A percentile compares a stretch with the other conserved stretches of the same genome.
These are phyloP conservation scores for Acer campestre DNA, from an alignment of 345 rosid species.

Conservation along the genomic window DNA sequence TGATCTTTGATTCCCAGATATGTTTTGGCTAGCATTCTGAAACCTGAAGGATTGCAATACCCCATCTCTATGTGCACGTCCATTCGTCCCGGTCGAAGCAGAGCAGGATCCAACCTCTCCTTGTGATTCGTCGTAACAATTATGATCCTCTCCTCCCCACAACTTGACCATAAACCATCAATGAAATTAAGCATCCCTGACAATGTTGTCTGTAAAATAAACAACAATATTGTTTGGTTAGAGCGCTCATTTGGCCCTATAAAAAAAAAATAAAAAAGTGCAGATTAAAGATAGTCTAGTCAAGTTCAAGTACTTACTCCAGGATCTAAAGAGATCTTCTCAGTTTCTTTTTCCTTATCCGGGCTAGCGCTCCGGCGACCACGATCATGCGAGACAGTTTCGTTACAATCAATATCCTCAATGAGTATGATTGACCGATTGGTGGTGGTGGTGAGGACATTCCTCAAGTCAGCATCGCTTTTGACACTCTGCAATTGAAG, in stretches of 20 bases:
- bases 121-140: conserved; percentile 27
- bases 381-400: neutral
- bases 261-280: neutral
- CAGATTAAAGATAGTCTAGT: neutral
- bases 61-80: conserved; percentile 28
- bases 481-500: conserved; percentile 23
- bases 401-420: conserved; percentile 8
- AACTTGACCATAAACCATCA: conserved; percentile 34
- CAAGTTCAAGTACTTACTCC: conserved; percentile 16
- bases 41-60: conserved; percentile 17
- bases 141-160: conserved; percentile 30
- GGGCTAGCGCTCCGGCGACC: neutral
- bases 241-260: no score
- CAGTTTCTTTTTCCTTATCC: neutral
- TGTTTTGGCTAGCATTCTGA: conserved; percentile 10
- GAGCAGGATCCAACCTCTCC: conserved; percentile 25
- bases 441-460: conserved; percentile 21
- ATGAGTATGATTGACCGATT: conserved; percentile 4
- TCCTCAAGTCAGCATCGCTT: conserved; percentile 25
- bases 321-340: neutral
- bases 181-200: conserved; percentile 31
- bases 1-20: conserved; percentile 24
- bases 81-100: conserved; percentile 26
- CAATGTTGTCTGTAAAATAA: conserved; percentile 16
- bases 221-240: neutral